Percentiles rank a stretch among this genome's conserved stretches.
Conservation (phyloP, 257 asterid species). For the Striga asiatica region DNA sequence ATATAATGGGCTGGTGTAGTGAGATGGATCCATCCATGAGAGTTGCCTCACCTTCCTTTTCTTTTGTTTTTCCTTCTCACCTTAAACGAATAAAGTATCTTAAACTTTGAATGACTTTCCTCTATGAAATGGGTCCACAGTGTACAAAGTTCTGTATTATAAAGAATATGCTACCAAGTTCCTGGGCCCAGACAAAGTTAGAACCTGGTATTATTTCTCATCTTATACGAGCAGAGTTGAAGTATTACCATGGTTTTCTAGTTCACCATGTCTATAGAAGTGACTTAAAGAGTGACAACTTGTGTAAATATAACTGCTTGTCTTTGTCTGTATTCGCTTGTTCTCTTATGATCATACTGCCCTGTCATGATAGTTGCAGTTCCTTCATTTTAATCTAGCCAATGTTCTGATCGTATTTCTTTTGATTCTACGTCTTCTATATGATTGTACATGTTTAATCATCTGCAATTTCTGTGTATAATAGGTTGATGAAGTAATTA, state of each 20-base stretch:
- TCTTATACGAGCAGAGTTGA: neutral
- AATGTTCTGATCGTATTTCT: neutral
- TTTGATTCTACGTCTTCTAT: neutral
- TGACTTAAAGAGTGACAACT: neutral
- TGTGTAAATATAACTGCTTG: neutral
- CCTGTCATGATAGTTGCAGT: neutral
- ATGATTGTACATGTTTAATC: constrained; percentile 4
- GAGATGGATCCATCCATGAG: neutral
- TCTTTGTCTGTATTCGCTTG: neutral
- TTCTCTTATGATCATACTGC: neutral
- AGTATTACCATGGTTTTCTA: too few species aligned
- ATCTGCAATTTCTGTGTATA: constrained; percentile 5
- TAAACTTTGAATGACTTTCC: too few species aligned
- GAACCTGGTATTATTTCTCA: neutral
- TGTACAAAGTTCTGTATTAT: neutral
- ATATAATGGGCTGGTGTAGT: constrained; percentile 7
- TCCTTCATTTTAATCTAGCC: neutral
- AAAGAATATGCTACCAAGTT: neutral
- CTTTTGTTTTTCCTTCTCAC: neutral
- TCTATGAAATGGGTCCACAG: too few species aligned
- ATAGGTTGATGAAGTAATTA: constrained; percentile 89
- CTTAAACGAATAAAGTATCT: neutral
- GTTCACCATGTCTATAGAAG: neutral
- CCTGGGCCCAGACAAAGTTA: neutral
- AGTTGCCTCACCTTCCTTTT: neutral